Base-by-base conservation (phyloP, 768 basidiomycete genomes). In the Pisolithus albus region DNA sequence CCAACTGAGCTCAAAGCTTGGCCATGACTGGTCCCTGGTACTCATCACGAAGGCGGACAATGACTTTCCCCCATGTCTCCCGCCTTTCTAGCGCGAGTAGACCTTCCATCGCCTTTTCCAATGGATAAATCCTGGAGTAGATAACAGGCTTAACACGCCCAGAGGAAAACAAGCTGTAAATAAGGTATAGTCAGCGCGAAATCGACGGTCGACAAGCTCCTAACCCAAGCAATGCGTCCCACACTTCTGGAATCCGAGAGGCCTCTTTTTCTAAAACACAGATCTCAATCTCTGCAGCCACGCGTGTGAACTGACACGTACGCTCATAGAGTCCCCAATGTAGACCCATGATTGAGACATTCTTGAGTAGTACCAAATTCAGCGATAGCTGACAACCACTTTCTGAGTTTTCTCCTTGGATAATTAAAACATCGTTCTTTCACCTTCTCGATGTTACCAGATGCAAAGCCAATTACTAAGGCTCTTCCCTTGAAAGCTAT, bases 401-500 rank as follows among this genome's bases (percentile, higher is more conserved):
- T 3, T 37, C 16, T 8, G 23, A 36, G 37, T 60, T 41, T 64
- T 39, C 38, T 28, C 7, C 18, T 28, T 15, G 9, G 7, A 13
- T 24, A 13, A 8, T 11, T n/a, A 19, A 39, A 23, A 13, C 10
- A 18, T 21, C 8, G 32, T 34, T 34, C 1, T 11, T 10, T 39
- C 52, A 61, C 58, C 10, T 53, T 67, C 23, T 65, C 61, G 52
- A 62, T 59, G 15, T 2, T 19, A 2, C 69, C 69, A 0, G 58
- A 57, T 7, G 52, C 61, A 49, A 59, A 98, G 6, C 95, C 96
- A 47, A 99, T 84, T n/a, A 98, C 88, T 10, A 99, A 61, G 1
- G 88, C 84, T 13, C 95, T 80, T 1, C 94, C 92, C 65, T 94
- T 93, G 84, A 94, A 97, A 0, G 87, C 88, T 51, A 93, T 89